phyloP scores from a whole-genome alignment of 345 rosid genomes.

The Populus tremula region DNA sequence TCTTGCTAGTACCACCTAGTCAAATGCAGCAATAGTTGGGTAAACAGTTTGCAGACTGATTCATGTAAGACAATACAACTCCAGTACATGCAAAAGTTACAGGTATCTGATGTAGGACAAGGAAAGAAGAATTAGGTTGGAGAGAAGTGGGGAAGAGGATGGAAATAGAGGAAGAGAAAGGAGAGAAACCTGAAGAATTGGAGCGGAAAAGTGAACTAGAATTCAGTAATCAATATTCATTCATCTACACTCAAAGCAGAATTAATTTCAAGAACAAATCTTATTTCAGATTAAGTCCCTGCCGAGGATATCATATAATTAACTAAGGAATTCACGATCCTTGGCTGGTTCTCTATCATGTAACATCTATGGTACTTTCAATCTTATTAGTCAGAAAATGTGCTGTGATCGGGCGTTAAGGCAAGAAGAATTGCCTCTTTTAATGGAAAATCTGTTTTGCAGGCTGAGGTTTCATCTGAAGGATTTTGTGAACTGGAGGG shows the following conservation, averaged over 20 bases:
- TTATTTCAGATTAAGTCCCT: neutral
- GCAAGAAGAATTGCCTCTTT: neutral
- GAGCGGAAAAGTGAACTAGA: neutral
- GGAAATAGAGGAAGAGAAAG: neutral
- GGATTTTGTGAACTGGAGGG: constrained; percentile 33
- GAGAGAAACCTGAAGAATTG: neutral
- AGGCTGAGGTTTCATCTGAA: constrained; percentile 25
- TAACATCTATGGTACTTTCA: neutral
- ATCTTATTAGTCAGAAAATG: neutral
- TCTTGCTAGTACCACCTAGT: neutral
- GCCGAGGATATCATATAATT: neutral
- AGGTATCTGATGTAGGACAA: neutral
- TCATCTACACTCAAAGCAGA: neutral
- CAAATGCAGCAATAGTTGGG: neutral
- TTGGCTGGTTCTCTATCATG: neutral
- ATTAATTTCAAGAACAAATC: neutral
- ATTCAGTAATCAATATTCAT: neutral
- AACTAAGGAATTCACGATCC: neutral
- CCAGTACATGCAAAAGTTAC: neutral
- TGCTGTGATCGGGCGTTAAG: neutral
- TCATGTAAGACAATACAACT: neutral
- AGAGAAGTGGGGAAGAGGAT: neutral
- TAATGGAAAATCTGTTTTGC: constrained; percentile 22
- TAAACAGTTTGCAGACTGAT: neutral
- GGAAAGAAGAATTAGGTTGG: neutral